Conservation (phyloP, 495 filamentous ascomycete species). For the Acidomyces sp. region DNA sequence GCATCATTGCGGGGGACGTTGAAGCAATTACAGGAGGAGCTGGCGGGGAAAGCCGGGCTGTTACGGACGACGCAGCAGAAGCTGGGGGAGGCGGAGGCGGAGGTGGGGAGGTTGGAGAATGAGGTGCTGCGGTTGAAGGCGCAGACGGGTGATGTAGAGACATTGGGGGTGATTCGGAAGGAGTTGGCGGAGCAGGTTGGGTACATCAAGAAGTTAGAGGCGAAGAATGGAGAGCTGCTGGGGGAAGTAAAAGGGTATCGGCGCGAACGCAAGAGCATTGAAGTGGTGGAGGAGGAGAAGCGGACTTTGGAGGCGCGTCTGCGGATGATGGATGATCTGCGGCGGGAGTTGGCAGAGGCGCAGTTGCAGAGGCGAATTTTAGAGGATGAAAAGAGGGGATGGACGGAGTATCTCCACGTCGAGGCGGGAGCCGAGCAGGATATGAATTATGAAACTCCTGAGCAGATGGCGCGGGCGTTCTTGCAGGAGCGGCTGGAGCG, state of each 20-base stretch:
- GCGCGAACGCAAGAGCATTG: conserved; percentile 66
- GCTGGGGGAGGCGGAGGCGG: conserved; percentile 52
- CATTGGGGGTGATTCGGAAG: conserved; percentile 64
- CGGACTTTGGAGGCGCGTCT: conserved; percentile 64
- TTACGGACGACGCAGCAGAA: conserved; percentile 54
- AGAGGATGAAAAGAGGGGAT: conserved; percentile 75
- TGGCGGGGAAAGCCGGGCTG: conserved; percentile 46
- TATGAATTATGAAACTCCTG: conserved; percentile 72
- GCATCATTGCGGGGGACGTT: conserved; percentile 52
- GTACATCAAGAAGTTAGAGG: conserved; percentile 75
- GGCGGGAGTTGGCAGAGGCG: conserved; percentile 61
- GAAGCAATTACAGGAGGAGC: conserved; percentile 58
- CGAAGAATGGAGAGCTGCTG: conserved; percentile 64
- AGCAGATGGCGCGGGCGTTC: conserved; percentile 72
- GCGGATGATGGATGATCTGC: conserved; percentile 57
- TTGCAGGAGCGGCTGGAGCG: conserved; percentile 70
- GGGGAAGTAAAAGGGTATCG: conserved; percentile 68
- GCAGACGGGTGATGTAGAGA: conserved; percentile 73
- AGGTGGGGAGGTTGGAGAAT: conserved; percentile 60
- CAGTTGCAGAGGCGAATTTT: conserved; percentile 71
- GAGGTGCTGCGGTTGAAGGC: conserved; percentile 72
- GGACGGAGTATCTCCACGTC: conserved; percentile 73
- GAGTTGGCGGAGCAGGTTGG: conserved; percentile 80
- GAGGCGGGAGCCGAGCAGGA: conserved; percentile 41
- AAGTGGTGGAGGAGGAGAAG: conserved; percentile 96